Conservation (phyloP, 2,329 filamentous ascomycete species). For the Samsoniella hepiali region DNA sequence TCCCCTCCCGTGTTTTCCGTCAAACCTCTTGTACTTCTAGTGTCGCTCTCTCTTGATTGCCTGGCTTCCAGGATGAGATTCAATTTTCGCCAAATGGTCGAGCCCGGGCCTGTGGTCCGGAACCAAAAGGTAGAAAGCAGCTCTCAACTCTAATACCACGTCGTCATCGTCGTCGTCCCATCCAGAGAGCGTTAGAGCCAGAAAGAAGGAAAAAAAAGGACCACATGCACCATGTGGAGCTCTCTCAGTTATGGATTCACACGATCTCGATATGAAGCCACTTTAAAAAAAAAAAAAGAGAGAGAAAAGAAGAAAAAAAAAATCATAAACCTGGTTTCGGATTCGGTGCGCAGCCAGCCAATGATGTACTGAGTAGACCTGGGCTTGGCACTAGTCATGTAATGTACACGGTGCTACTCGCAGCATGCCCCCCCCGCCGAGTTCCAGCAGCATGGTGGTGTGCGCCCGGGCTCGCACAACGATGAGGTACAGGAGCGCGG, state of each 20-base stretch:
- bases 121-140: too few species aligned
- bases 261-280: conserved; percentile 17
- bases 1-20: not conserved
- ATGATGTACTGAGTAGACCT: not conserved
- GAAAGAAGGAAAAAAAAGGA: not conserved
- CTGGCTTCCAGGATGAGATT: not conserved
- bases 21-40: not conserved
- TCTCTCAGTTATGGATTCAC: conserved; percentile 10
- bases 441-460: too few species aligned
- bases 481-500: not conserved
- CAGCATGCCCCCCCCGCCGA: too few species aligned
- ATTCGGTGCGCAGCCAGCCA: conserved; percentile 6
- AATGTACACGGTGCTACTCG: too few species aligned
- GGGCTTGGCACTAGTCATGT: not conserved
- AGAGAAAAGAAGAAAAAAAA: not conserved
- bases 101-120: too few species aligned
- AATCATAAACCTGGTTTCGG: conserved; percentile 13
- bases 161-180: too few species aligned
- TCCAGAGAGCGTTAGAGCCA: not conserved
- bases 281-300: conserved; percentile 5
- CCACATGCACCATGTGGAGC: conserved; percentile 7
- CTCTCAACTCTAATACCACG: too few species aligned
- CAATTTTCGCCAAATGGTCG: too few species aligned
- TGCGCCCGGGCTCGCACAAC: not conserved
- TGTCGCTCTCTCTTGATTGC: not conserved